Base-by-base conservation (phyloP, 2,329 filamentous ascomycete species). In the Diplodia scrobiculata region DNA sequence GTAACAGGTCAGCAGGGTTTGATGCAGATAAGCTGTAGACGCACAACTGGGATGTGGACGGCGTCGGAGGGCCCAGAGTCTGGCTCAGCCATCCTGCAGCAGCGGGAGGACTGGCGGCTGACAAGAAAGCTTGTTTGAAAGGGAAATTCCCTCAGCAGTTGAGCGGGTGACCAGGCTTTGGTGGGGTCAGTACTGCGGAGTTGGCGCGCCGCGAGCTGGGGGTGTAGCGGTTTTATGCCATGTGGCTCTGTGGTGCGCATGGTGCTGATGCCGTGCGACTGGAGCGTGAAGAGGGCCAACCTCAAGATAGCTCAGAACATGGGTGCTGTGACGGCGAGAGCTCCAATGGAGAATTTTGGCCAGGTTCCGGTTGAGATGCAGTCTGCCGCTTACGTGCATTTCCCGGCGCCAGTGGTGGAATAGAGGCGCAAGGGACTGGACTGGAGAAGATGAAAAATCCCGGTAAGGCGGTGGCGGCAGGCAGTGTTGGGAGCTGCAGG, bases 21-120 rank as follows among this genome's bases (percentile, higher is more conserved):
- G 21, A n/a, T 19, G 32, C 14, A 34, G 32, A 29, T 19, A 29
- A n/a, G 13, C 14, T 5, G 50, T 29, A 10, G 17, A 38, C 53
- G 41, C 7, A 58, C 53, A 14, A 58, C 53, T 10, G 53, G 53
- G 11, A 58, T 58, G 17, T 58, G 21, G 17, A 55, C 19, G 10
- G 29, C 21, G 14, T 51, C 48, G 19, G 48, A 5, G 29, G 29
- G 29, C 29, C 7, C 29, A 32, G 1, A 7, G 19, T 51, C 19
- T 25, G 19, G 48, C 13, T 27, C 48, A 3, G 48, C 50, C 50
- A 52, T 52, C 2, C 4, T 52, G 5, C 29, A 32, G 29, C 9
- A 32, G 29, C 29, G 29, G 29, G 29, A 32, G 29, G 29, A 32
- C 29, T 32, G 5, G 29, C 29, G 7, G 50, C 25, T 17, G 38